Evolutionary conservation across 495 filamentous ascomycete genomes (phyloP).

Genomic region (Aspergillus conjunctus): DNA sequence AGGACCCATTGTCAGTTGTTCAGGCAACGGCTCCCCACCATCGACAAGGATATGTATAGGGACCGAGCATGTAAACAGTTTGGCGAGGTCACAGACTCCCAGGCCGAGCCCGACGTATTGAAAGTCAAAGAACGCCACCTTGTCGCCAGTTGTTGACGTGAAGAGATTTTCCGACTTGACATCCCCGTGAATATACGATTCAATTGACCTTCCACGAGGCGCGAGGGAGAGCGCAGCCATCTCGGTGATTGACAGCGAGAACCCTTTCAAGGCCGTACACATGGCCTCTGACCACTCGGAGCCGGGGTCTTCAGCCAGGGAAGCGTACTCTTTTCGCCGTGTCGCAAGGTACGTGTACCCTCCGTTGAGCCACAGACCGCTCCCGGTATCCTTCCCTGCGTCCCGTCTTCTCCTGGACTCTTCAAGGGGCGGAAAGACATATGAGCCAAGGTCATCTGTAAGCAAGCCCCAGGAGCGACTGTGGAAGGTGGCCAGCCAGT

Average conservation of each 20-base stretch:
- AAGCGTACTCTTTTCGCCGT: slow-evolving; percentile 36
- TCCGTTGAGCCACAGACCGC: slow-evolving; percentile 41
- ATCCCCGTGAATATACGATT: slow-evolving; percentile 46
- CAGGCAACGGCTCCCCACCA: slow-evolving; percentile 27
- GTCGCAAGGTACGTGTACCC: slow-evolving; percentile 47
- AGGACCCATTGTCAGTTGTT: slow-evolving; percentile 32
- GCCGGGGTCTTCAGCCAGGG: slow-evolving; percentile 28
- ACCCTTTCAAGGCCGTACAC: slow-evolving; percentile 21
- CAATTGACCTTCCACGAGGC: slow-evolving; percentile 31
- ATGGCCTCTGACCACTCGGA: slow-evolving; percentile 40
- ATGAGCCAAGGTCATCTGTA: slow-evolving; percentile 23
- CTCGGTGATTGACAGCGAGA: slow-evolving; percentile 33
- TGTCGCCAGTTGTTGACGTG: slow-evolving; percentile 30
- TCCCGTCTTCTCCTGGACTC: slow-evolving; percentile 25
- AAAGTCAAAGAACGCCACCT: slow-evolving; percentile 46
- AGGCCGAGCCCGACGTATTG: slow-evolving; percentile 44
- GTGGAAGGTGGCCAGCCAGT: slow-evolving; percentile 41
- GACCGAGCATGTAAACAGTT: slow-evolving; percentile 46
- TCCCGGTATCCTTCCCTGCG: background rate
- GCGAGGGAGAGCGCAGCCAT: slow-evolving; percentile 34
- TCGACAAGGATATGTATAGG: slow-evolving; percentile 35
- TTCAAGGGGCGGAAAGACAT: slow-evolving; percentile 37
- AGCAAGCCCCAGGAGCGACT: slow-evolving; percentile 28
- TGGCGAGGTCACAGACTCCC: slow-evolving; percentile 45
- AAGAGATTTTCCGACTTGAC: slow-evolving; percentile 51